phyloP scores from a whole-genome alignment of 257 asterid genomes.

The Solanum ahanhuiri region DNA sequence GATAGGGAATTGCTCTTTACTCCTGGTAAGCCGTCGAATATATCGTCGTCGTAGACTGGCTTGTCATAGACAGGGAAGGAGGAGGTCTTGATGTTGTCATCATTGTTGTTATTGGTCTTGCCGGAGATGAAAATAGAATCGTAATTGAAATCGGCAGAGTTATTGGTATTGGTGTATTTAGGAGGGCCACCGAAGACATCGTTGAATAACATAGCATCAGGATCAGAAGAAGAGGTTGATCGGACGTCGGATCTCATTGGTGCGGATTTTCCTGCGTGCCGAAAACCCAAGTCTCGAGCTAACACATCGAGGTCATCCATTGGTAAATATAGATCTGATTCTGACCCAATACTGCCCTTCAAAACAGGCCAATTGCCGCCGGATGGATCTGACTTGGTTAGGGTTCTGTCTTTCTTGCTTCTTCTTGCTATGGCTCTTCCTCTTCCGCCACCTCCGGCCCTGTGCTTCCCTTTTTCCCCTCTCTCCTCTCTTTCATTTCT shows the following conservation, averaged over 20 bases:
- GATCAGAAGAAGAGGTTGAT: slow-evolving; percentile 21
- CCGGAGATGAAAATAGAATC: slow-evolving; percentile 24
- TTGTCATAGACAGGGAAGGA: slow-evolving; percentile 79
- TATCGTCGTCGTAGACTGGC: slow-evolving; percentile 92
- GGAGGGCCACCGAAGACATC: slow-evolving; percentile 77
- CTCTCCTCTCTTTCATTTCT: not conserved
- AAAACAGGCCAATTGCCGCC: not conserved
- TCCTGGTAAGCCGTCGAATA: slow-evolving; percentile 85
- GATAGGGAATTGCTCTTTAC: slow-evolving; percentile 60
- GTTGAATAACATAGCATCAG: slow-evolving; percentile 33
- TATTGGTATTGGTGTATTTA: slow-evolving; percentile 29
- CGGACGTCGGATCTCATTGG: slow-evolving; percentile 77
- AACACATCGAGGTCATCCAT: slow-evolving; percentile 90
- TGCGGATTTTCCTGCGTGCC: slow-evolving; percentile 70
- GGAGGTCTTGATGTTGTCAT: slow-evolving; percentile 18
- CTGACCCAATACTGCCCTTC: not conserved
- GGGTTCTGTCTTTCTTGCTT: not conserved
- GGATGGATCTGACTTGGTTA: not conserved
- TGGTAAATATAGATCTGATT: not conserved
- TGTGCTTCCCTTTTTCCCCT: not conserved
- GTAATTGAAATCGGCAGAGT: slow-evolving; percentile 46
- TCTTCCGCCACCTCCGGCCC: not conserved
- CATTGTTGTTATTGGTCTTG: slow-evolving; percentile 9
- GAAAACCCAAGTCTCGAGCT: slow-evolving; percentile 62
- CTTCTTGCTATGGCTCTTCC: not conserved